Evolutionary conservation across 805 yeast genomes (phyloP).

Genomic region (Starmerella tilneyi): DNA sequence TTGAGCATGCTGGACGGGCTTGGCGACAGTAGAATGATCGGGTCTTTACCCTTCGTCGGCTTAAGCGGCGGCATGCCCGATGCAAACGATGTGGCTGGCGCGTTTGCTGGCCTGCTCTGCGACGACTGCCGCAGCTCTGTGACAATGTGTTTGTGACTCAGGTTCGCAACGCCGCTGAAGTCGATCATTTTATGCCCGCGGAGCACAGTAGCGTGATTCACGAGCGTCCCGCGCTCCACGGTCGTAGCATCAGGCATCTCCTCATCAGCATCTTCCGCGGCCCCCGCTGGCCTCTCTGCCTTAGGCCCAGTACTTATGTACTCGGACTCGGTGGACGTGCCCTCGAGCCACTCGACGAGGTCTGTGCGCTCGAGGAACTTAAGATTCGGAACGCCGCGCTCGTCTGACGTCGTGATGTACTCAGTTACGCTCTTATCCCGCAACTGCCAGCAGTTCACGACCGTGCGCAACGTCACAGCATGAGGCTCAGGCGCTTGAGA

Average conservation of each 20-base stretch:
- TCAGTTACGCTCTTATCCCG: constrained; percentile 69
- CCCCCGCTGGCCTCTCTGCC: constrained; percentile 11
- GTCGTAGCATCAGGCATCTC: neutral
- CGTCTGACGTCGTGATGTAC: constrained; percentile 63
- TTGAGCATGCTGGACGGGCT: constrained; percentile 65
- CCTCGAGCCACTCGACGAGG: constrained; percentile 68
- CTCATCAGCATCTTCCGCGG: constrained; percentile 2
- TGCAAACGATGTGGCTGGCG: constrained; percentile 6
- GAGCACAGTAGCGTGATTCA: constrained; percentile 36
- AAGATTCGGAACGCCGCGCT: constrained; percentile 53
- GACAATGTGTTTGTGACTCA: constrained; percentile 29
- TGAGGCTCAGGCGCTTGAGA: constrained; percentile 14
- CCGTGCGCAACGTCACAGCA: constrained; percentile 16
- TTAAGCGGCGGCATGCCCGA: constrained; percentile 18
- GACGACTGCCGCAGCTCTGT: constrained; percentile 15
- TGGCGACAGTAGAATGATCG: constrained; percentile 68
- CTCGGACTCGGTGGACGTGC: constrained; percentile 51
- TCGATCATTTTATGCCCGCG: constrained; percentile 33
- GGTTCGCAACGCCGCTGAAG: constrained; percentile 31
- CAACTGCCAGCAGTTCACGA: constrained; percentile 53
- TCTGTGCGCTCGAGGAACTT: constrained; percentile 80
- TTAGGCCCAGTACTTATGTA: constrained; percentile 33
- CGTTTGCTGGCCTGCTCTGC: neutral
- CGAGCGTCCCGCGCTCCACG: constrained; percentile 23
- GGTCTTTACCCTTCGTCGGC: constrained; percentile 37